Base-by-base conservation (phyloP, 2,329 filamentous ascomycete species). In the Rhynchosporium graminicola region DNA sequence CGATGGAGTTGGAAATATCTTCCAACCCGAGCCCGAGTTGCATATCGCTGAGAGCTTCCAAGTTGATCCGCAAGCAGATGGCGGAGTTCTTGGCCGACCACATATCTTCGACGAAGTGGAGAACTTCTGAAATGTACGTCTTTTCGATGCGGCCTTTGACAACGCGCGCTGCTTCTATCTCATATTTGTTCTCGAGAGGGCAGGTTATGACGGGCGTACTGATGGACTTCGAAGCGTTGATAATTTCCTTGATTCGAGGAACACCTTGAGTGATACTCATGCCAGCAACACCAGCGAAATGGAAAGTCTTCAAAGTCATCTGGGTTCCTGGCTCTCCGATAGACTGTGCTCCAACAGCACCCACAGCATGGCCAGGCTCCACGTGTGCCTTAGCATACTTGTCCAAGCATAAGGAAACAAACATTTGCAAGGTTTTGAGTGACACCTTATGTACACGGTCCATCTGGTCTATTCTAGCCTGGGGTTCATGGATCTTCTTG, bases 251-350 rank as follows among this genome's bases (percentile, higher is more conserved):
- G 80, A 99, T 99, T 87, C 95, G 94, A 1, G 95, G 95, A 6
- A 99, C 95, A 90, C 95, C 95, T 74, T 97, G 92, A 0, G 95
- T 99, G 74, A 99, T 97, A 83, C 92, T 97, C 95, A 99, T 98
- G 76, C 94, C 94, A 48, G 95, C 95, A 67, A 99, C 95, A 90
- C 95, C 95, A 74, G 95, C 95, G 80, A 99, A 99, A 89, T 98
- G 95, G 86, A 98, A 98, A 74, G 95, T 98, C 79, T 98, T 98
- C 67, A 99, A 80, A 0, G 95, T 99, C 95, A 99, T 99, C 77
- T 99, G 95, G 0, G 95, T 99, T 75, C 95, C 95, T 0, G 95
- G 95, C 74, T 99, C 95, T 77, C 95, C 95, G 70, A 99, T 99
- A 1, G 94, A 98, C 76, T 99, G 95, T 1, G 95, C 95, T 68